Percentiles rank a stretch among this genome's conserved stretches.
Conservation (phyloP, 768 basidiomycete species). For the Lanmaoa rubissima region DNA sequence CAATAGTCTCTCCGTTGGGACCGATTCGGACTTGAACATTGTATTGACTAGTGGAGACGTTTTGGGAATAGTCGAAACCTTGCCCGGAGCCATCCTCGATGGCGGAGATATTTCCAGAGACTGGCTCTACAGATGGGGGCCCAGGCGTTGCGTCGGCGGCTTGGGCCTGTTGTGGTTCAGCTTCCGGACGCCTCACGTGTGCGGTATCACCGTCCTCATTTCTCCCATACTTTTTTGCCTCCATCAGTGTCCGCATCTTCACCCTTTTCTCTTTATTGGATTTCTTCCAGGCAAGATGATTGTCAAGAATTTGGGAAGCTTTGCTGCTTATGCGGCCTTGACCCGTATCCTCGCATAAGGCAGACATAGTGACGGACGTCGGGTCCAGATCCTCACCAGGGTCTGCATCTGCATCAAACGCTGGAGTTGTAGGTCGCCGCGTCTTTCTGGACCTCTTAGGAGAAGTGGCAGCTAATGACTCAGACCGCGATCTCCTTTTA, state of each 20-base stretch:
- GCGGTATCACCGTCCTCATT: conserved; percentile 45
- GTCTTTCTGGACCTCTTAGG: conserved; percentile 36
- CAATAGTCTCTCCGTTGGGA: conserved; percentile 81
- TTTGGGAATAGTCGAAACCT: conserved; percentile 69
- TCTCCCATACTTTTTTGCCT: conserved; percentile 73
- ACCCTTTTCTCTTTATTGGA: conserved; percentile 65
- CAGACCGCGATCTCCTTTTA: conserved; percentile 20
- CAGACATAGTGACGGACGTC: conserved; percentile 80
- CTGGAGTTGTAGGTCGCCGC: conserved; percentile 50
- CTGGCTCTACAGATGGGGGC: conserved; percentile 16
- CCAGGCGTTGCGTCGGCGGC: conserved; percentile 4
- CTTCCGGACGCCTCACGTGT: conserved; percentile 10
- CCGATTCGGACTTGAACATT: conserved; percentile 87
- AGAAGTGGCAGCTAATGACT: conserved; percentile 13
- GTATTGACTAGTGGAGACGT: conserved; percentile 64
- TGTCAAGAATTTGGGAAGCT: conserved; percentile 66
- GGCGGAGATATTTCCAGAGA: conserved; percentile 13
- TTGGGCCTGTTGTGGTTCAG: conserved; percentile 7
- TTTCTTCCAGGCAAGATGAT: conserved; percentile 71
- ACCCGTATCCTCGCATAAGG: conserved; percentile 74
- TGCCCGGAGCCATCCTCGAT: conserved; percentile 47
- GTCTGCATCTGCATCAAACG: conserved; percentile 56
- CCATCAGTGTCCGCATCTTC: conserved; percentile 60
- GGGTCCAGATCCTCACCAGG: conserved; percentile 80
- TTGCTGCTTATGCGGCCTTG: conserved; percentile 79